Base-by-base conservation (phyloP, 768 basidiomycete species). In the Boletellus sp. region DNA sequence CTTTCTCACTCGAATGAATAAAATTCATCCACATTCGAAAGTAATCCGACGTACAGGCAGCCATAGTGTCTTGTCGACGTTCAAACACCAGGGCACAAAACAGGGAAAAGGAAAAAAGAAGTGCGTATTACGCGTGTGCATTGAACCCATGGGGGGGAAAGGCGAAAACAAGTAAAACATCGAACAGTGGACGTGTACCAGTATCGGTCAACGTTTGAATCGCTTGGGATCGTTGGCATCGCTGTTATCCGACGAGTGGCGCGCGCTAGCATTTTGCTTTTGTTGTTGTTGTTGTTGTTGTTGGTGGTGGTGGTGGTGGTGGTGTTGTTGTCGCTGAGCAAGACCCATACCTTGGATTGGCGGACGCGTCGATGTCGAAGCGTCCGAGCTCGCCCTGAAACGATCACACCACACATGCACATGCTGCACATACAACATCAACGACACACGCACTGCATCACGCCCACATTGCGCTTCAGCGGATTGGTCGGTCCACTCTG, bases 301-400 rank as follows among this genome's bases (percentile, higher is more conserved):
- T n/a, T n/a, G n/a, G n/a, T n/a, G n/a, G n/a, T n/a, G n/a, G n/a
- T n/a, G n/a, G n/a, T n/a, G n/a, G n/a, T n/a, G n/a, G n/a, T 65
- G 66, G 24, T 70, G 66, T 0, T 55, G 57, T 34, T 61, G 68
- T 26, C 69, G 68, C 43, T 73, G 65, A 36, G 60, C 61, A 19
- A 76, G 62, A 13, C 76, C 78, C 70, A 74, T 74, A 38, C 70
- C 59, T 61, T 69, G 65, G 36, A 62, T 54, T 24, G 58, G 58
- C 36, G 59, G 52, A 19, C 63, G 59, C 8, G 54, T 45, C 8
- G 36, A 38, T 9, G 45, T 39, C 42, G 57, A 59, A 7, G 57
- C 51, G 19, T 54, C 51, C 20, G 60, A 58, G 28, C 64, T 24
- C 9, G 32, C 54, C 46, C 57, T 65, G 28, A 17, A 35, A 36